A percentile compares a stretch with the other conserved stretches of the same genome.
Evolutionary conservation across 768 basidiomycete species (phyloP).

Genomic region (Dentipellis sp.): DNA sequence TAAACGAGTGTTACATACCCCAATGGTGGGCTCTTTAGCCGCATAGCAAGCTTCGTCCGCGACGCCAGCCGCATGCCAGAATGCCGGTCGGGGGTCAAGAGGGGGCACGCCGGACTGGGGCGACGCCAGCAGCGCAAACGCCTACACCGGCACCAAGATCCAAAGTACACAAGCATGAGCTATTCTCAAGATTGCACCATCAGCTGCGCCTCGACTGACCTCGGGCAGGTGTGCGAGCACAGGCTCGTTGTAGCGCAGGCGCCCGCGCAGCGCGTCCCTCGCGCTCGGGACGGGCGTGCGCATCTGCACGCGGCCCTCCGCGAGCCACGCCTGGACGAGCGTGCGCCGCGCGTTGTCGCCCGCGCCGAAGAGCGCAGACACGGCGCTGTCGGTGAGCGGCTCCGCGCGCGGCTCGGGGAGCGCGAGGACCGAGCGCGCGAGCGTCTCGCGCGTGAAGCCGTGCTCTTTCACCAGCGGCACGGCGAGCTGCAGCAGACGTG

Average conservation of each 20-base stretch:
- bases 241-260: constrained; percentile 60
- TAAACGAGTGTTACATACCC: constrained; percentile 32
- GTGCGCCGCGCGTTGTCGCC: constrained; percentile 58
- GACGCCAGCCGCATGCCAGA: constrained; percentile 50
- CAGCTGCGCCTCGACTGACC: constrained; percentile 28
- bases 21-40: constrained; percentile 41
- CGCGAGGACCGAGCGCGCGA: constrained; percentile 53
- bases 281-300: constrained; percentile 23
- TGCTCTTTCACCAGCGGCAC: constrained; percentile 54
- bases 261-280: constrained; percentile 41
- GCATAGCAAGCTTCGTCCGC: constrained; percentile 66
- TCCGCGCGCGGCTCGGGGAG: constrained; percentile 41
- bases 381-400: constrained; percentile 61
- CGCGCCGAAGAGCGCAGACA: constrained; percentile 64
- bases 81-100: constrained; percentile 49
- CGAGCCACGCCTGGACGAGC: constrained; percentile 67
- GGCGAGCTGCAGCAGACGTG: constrained; percentile 46
- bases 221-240: constrained; percentile 59
- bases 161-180: too few relatives aligned
- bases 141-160: constrained; percentile 30
- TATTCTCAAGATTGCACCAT: neutral
- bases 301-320: constrained; percentile 53
- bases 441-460: constrained; percentile 67
- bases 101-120: constrained; percentile 38
- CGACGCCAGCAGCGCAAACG: constrained; percentile 59